phyloP scores from a whole-genome alignment of 345 rosid genomes.

The Lenwebbia sp. region DNA sequence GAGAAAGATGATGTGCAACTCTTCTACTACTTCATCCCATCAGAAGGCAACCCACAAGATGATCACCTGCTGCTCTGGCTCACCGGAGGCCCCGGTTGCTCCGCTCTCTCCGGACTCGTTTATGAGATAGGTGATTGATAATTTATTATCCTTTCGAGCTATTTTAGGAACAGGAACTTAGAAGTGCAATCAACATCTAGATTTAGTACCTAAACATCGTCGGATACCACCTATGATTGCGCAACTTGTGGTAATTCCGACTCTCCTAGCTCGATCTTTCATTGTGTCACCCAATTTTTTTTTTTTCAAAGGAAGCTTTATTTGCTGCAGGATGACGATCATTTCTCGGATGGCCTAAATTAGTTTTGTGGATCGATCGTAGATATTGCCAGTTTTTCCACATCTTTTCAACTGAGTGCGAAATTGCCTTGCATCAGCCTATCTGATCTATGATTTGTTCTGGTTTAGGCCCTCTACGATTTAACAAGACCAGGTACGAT shows the following conservation, averaged over 20 bases:
- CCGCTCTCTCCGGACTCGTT: slow-evolving; percentile 18
- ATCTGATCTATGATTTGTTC: neutral
- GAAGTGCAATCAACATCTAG: neutral
- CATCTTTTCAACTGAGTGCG: neutral
- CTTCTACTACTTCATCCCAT: slow-evolving; percentile 23
- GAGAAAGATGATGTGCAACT: slow-evolving; percentile 20
- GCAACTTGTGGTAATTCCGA: neutral
- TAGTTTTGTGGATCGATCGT: neutral
- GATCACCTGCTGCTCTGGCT: slow-evolving; percentile 31
- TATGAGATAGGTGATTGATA: slow-evolving; percentile 16
- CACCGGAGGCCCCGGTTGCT: slow-evolving; percentile 30
- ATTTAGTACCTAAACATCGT: neutral
- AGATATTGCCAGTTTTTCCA: neutral
- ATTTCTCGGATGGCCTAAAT: neutral
- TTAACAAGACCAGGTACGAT: slow-evolving; percentile 1
- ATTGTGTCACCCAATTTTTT: neutral
- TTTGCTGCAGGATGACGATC: neutral
- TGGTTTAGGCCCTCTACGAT: slow-evolving; percentile 13
- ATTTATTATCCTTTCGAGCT: neutral
- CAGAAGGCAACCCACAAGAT: slow-evolving; percentile 11
- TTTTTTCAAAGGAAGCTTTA: neutral
- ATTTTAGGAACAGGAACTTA: neutral
- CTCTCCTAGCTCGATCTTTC: neutral
- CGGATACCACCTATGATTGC: neutral
- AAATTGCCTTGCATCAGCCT: neutral